Conservation (phyloP, 371 early-diverging fungal genomes). For the Rhizopus stolonifer region DNA sequence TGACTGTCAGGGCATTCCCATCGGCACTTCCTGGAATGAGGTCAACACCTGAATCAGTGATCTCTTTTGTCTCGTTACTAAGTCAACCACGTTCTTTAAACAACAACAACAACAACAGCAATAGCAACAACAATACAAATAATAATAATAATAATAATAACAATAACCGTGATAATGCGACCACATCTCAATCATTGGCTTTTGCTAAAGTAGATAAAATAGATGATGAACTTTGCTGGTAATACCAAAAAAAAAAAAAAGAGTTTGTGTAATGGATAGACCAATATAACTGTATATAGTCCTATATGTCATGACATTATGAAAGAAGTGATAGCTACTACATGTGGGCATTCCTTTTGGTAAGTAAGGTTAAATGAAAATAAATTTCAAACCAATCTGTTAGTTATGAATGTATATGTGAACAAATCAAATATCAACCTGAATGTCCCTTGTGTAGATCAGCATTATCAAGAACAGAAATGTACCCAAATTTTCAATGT, state of each 20-base stretch:
- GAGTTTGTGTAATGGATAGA: too few relatives aligned
- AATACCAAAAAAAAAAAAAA: too few relatives aligned
- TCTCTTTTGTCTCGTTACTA: neutral
- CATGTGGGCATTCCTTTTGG: constrained; percentile 91
- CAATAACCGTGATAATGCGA: neutral
- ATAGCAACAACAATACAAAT: neutral
- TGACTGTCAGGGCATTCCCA: neutral
- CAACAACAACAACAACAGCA: neutral
- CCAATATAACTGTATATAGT: too few relatives aligned
- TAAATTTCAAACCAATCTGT: neutral
- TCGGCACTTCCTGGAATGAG: neutral
- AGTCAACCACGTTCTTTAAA: neutral
- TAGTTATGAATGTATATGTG: constrained; percentile 72
- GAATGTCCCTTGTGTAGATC: constrained; percentile 77
- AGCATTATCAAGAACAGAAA: constrained; percentile 55
- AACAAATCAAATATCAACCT: constrained; percentile 59
- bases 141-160: too few relatives aligned
- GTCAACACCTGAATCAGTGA: neutral
- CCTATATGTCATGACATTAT: constrained; percentile 77
- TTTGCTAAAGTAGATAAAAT: neutral
- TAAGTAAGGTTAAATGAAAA: constrained; percentile 20
- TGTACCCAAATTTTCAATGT: constrained; percentile 84
- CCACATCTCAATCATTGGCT: neutral
- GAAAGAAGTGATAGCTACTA: constrained; percentile 72
- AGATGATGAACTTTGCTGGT: neutral